Conservation (phyloP, 129 eudicot species). For the Deinandra increscens region DNA sequence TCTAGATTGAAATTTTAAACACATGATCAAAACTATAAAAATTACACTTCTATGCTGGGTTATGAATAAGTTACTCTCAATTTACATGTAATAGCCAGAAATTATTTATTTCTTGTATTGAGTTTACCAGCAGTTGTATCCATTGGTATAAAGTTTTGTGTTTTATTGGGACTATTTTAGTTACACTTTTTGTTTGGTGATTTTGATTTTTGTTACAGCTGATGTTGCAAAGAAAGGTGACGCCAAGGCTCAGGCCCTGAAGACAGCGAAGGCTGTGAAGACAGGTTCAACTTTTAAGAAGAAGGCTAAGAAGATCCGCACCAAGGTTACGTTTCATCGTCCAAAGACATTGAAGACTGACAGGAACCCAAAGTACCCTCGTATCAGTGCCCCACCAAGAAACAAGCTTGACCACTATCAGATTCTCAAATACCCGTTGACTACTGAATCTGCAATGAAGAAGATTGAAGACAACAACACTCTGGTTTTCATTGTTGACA, state of each 20-base stretch:
- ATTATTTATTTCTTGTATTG: too few relatives aligned
- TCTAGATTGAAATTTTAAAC: not conserved
- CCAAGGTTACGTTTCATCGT: constrained; percentile 51
- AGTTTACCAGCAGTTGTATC: too few relatives aligned
- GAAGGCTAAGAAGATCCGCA: constrained; percentile 54
- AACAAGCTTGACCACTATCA: constrained; percentile 59
- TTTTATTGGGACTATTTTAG: not conserved
- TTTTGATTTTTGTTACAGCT: constrained; percentile 11
- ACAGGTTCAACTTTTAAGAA: constrained; percentile 48
- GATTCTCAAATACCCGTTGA: constrained; percentile 49
- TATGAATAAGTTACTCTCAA: not conserved
- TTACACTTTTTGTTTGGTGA: not conserved
- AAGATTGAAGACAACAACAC: constrained; percentile 61
- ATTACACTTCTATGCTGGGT: not conserved
- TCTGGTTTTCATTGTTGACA: constrained; percentile 54
- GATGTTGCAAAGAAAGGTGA: constrained; percentile 45
- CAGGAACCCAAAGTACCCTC: constrained; percentile 55
- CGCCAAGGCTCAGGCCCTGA: constrained; percentile 48
- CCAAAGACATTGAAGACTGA: constrained; percentile 53
- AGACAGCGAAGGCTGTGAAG: constrained; percentile 58
- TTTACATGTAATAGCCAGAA: not conserved
- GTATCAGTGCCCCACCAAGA: constrained; percentile 56
- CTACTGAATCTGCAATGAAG: constrained; percentile 63
- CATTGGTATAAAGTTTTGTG: not conserved
- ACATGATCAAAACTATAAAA: too few relatives aligned